Evolutionary conservation across 352 stramenopile genomes (phyloP).

Genomic region (Pilasporangium apinafurcum): DNA sequence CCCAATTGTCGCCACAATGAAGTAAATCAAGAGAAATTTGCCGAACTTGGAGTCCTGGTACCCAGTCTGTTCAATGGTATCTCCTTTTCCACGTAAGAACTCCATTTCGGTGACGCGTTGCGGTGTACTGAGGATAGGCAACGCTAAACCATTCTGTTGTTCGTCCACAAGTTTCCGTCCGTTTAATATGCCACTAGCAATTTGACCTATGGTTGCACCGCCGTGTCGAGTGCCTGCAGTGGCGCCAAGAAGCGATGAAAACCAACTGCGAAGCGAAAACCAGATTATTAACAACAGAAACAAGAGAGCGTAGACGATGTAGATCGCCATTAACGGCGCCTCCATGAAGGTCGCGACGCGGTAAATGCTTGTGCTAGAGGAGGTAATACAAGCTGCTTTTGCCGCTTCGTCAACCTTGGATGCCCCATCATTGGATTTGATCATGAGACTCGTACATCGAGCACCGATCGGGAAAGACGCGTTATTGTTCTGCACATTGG

Average conservation of each 20-base stretch:
- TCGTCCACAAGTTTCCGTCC: conserved; percentile 5
- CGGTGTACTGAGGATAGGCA: conserved; percentile 9
- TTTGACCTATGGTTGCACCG: background rate
- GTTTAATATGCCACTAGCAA: background rate
- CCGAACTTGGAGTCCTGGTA: conserved; percentile 10
- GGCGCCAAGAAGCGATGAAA: conserved; percentile 3
- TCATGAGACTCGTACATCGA: conserved; percentile 17
- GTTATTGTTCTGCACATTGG: conserved; percentile 44
- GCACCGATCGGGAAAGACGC: conserved; percentile 36
- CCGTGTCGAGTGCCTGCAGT: background rate
- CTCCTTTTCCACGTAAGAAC: conserved; percentile 1
- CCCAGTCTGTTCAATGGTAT: conserved; percentile 8
- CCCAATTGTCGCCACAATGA: conserved; percentile 4
- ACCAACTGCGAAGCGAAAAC: conserved; percentile 4
- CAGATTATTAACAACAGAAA: conserved; percentile 5
- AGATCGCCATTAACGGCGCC: conserved; percentile 5
- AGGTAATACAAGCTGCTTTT: conserved; percentile 4
- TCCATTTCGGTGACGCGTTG: conserved; percentile 5
- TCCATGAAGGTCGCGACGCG: conserved; percentile 7
- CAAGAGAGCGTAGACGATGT: conserved; percentile 6
- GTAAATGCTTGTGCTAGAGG: background rate
- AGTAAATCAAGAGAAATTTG: conserved; percentile 5
- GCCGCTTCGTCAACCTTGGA: conserved; percentile 1
- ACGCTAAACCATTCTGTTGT: conserved; percentile 4
- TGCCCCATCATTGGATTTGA: background rate